phyloP scores from a whole-genome alignment of 306 rosid species.

The Styphnolobium japonicum region DNA sequence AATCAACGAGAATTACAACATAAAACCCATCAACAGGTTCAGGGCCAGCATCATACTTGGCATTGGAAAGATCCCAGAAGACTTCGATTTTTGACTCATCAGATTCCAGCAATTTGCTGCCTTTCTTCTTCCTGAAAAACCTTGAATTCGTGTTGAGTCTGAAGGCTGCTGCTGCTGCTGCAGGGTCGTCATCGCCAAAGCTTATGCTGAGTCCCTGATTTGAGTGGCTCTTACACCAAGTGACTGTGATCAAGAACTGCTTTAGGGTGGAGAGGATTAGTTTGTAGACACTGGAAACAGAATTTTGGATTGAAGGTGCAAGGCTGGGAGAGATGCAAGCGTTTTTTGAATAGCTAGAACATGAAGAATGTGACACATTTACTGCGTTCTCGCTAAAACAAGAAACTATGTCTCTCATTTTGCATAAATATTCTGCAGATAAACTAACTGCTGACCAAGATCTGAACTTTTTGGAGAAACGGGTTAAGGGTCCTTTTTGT shows the following conservation, averaged over 20 bases:
- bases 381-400: conserved; percentile 90
- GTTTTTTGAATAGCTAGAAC: conserved; percentile 64
- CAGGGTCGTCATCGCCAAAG: conserved; percentile 46
- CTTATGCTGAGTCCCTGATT: conserved; percentile 60
- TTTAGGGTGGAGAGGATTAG: conserved; percentile 48
- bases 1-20: conserved; percentile 53
- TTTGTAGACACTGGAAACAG: conserved; percentile 63
- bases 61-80: conserved; percentile 78
- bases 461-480: conserved; percentile 25
- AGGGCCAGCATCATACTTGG: conserved; percentile 61
- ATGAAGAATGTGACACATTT: conserved; percentile 62
- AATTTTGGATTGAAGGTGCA: conserved; percentile 59
- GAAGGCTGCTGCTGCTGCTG: conserved; percentile 30
- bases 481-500: not conserved
- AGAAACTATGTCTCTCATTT: conserved; percentile 85
- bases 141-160: conserved; percentile 72
- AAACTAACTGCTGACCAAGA: no score
- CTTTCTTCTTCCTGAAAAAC: conserved; percentile 71
- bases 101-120: conserved; percentile 55
- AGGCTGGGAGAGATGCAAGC: conserved; percentile 47
- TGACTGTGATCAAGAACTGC: conserved; percentile 44
- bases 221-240: conserved; percentile 65
- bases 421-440: no score
- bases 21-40: conserved; percentile 73
- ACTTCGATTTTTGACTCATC: conserved; percentile 45